These are phyloP conservation scores for Volvox africanus DNA, from an alignment of 139 green algal genomes.

Conservation along the genomic window DNA sequence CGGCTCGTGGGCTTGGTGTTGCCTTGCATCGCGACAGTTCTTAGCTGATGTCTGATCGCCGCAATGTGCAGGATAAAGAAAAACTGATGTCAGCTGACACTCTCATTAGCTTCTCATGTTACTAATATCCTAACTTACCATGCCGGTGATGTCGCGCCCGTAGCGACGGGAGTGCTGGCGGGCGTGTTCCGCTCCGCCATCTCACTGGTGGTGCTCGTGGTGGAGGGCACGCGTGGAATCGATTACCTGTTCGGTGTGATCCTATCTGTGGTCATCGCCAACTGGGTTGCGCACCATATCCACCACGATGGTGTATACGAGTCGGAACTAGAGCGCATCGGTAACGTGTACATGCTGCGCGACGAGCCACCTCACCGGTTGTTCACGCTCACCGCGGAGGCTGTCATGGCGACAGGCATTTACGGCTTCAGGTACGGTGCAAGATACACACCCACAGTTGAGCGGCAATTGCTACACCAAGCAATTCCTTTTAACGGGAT, in stretches of 20 bases:
- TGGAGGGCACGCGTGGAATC: constrained; percentile 87
- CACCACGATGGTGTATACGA: constrained; percentile 91
- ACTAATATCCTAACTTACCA: too few relatives aligned
- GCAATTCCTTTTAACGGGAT: too few relatives aligned
- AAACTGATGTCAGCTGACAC: too few relatives aligned
- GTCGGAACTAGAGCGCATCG: constrained; percentile 86
- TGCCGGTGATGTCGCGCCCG: too few relatives aligned
- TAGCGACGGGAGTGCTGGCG: constrained; percentile 80
- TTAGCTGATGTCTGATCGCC: too few relatives aligned
- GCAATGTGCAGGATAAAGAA: too few relatives aligned
- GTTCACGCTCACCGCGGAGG: constrained; percentile 63
- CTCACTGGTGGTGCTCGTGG: constrained; percentile 91
- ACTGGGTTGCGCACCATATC: constrained; percentile 86
- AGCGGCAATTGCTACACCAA: too few relatives aligned
- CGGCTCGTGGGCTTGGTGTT: too few relatives aligned
- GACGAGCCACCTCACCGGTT: constrained; percentile 84
- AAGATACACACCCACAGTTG: too few relatives aligned
- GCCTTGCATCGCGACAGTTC: too few relatives aligned
- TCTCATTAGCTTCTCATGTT: too few relatives aligned
- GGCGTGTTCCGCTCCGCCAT: constrained; percentile 92
- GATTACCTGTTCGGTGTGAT: constrained; percentile 92
- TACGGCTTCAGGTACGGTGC: constrained; percentile 62
- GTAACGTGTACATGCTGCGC: constrained; percentile 83
- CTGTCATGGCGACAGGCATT: constrained; percentile 82
- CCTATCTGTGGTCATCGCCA: constrained; percentile 86